These are phyloP conservation scores for Alternaria atra DNA, from an alignment of 2,329 filamentous ascomycete species.

Conservation along the genomic window DNA sequence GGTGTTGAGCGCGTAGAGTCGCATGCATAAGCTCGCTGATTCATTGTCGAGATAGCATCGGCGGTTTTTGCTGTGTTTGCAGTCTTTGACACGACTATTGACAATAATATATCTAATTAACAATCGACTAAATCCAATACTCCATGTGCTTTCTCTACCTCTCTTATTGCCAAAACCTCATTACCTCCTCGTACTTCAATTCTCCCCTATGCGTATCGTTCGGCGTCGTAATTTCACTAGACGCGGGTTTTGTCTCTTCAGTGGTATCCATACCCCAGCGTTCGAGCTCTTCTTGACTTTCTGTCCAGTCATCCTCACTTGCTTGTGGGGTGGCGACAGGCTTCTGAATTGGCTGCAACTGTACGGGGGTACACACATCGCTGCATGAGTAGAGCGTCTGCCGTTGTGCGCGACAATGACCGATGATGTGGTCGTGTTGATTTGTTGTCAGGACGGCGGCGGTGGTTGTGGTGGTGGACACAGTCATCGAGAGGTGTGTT, in stretches of 20 bases:
- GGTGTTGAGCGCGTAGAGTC: conserved; percentile 28
- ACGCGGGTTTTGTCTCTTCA: background rate
- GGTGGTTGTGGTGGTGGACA: conserved; percentile 1
- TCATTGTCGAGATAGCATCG: background rate
- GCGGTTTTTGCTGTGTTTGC: background rate
- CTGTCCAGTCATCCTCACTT: conserved; percentile 14
- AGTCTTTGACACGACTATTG: background rate
- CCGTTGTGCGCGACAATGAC: conserved; percentile 21
- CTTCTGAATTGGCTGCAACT: background rate
- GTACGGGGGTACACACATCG: background rate
- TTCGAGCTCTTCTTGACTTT: conserved; percentile 16
- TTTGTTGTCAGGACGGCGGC: conserved; percentile 4
- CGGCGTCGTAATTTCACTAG: background rate
- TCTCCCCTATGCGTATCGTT: background rate
- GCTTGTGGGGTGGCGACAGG: background rate
- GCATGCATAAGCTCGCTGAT: conserved; percentile 10
- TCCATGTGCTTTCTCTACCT: background rate
- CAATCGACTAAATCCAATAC: background rate
- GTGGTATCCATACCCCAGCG: conserved; percentile 16
- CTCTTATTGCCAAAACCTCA: conserved; percentile 2
- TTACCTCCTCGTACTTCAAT: conserved; percentile 3
- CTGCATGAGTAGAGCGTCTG: conserved; percentile 14
- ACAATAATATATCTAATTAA: background rate
- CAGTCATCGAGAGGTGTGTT: conserved; percentile 4
- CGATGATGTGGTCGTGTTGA: conserved; percentile 16